Evolutionary conservation across 2,329 filamentous ascomycete species (phyloP).

Genomic region (Arthrobotrys iridis): DNA sequence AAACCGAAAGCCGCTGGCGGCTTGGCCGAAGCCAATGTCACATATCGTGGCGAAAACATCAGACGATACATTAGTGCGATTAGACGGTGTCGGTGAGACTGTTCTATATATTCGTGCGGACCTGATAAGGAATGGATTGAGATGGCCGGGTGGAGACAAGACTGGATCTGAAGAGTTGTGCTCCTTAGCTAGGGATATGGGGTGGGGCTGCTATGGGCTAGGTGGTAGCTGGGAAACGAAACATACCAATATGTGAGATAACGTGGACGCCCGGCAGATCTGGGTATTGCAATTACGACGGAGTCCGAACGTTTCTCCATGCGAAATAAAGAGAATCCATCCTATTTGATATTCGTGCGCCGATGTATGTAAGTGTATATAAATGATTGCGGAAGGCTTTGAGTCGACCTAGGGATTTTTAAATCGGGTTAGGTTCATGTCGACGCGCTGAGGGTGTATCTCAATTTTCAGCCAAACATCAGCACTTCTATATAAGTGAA

Average conservation of each 20-base stretch:
- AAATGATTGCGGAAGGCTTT: too few species aligned
- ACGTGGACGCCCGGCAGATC: neutral
- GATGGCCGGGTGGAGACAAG: conserved; percentile 9
- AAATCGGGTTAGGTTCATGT: too few species aligned
- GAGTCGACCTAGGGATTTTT: too few species aligned
- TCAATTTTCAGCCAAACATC: too few species aligned
- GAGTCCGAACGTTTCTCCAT: neutral
- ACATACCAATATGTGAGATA: conserved; percentile 16
- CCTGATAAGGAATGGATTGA: conserved; percentile 25
- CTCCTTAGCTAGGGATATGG: conserved; percentile 11
- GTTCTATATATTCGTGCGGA: conserved; percentile 28
- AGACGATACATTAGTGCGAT: conserved; percentile 19
- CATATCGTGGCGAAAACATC: conserved; percentile 20
- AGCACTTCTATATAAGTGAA: too few species aligned
- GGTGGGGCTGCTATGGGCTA: conserved; percentile 31
- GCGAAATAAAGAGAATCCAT: neutral
- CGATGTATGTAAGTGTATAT: too few species aligned
- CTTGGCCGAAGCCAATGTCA: conserved; percentile 34
- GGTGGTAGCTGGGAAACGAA: conserved; percentile 28
- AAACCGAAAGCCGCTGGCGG: neutral
- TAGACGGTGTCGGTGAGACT: conserved; percentile 36
- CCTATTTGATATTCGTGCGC: neutral
- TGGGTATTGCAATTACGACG: neutral
- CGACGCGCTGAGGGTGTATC: too few species aligned
- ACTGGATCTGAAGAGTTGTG: conserved; percentile 12